Percentiles rank a stretch among this genome's conserved stretches.
Evolutionary conservation across 768 basidiomycete genomes (phyloP).

Genomic region (Phanerochaete sordida): DNA sequence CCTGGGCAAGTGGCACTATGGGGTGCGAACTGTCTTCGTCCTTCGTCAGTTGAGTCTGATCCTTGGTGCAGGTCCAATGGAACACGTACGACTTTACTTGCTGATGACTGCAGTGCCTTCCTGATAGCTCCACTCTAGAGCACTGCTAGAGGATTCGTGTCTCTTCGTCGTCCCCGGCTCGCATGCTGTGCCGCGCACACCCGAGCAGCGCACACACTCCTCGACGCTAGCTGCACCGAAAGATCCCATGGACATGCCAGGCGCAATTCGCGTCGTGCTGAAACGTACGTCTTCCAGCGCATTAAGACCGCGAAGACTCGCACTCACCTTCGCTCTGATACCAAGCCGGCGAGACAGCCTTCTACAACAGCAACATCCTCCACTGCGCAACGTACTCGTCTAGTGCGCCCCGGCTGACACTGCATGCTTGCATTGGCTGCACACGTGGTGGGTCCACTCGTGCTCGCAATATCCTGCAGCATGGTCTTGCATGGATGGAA

Average conservation of each 20-base stretch:
- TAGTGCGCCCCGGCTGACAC: slow-evolving; percentile 49
- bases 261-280: slow-evolving; percentile 50
- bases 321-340: no score
- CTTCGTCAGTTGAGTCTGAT: neutral
- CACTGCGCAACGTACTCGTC: slow-evolving; percentile 68
- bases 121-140: slow-evolving; percentile 36
- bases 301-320: no score
- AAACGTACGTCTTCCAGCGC: slow-evolving; percentile 38
- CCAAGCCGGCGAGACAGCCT: slow-evolving; percentile 66
- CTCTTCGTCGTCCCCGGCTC: slow-evolving; percentile 70
- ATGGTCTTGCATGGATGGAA: slow-evolving; percentile 70
- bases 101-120: no score
- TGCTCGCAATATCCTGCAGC: slow-evolving; percentile 73
- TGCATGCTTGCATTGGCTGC: slow-evolving; percentile 69
- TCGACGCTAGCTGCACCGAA: slow-evolving; percentile 44
- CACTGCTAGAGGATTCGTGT: slow-evolving; percentile 64
- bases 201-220: slow-evolving; percentile 56
- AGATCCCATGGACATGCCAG: slow-evolving; percentile 70
- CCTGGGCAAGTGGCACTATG: slow-evolving; percentile 58
- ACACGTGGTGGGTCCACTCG: slow-evolving; percentile 56
- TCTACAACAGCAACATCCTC: slow-evolving; percentile 78
- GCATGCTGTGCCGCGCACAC: slow-evolving; percentile 54
- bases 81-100: slow-evolving; percentile 55
- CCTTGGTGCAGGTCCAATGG: slow-evolving; percentile 63
- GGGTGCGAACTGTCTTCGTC: slow-evolving; percentile 40